phyloP scores from a whole-genome alignment of 225 moss, liverwort and hornwort species.

The Straminergon stramineum region DNA sequence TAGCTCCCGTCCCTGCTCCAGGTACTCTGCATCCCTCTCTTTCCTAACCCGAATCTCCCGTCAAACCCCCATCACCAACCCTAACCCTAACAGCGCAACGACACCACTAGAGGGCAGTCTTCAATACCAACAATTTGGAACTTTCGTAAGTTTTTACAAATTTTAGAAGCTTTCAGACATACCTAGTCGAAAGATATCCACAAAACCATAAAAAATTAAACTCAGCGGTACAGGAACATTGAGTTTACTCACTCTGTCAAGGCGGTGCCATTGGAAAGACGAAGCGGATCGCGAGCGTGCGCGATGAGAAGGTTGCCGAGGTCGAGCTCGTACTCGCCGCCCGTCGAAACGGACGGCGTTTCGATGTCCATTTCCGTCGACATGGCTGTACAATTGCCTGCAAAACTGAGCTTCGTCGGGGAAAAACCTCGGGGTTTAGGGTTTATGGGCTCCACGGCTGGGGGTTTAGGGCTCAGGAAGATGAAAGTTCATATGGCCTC shows the following conservation, averaged over 20 bases:
- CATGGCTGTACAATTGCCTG: not conserved
- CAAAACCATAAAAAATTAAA: too few species aligned
- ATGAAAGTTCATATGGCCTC: not conserved
- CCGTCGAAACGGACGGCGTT: not conserved
- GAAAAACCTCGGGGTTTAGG: not conserved
- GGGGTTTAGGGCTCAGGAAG: not conserved
- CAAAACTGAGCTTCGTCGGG: not conserved
- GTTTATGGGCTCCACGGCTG: not conserved
- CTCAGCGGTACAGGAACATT: not conserved
- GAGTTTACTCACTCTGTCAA: not conserved
- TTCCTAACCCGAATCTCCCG: slow-evolving; percentile 2
- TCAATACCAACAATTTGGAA: not conserved
- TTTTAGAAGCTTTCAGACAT: not conserved
- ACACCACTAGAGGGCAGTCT: not conserved
- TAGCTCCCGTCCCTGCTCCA: slow-evolving; percentile 61
- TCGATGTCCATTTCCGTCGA: slow-evolving; percentile 13
- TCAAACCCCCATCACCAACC: not conserved
- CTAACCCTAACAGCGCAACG: not conserved
- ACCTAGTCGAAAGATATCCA: too few species aligned
- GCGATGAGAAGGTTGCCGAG: slow-evolving; percentile 19
- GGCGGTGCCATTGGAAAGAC: not conserved
- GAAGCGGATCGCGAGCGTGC: slow-evolving; percentile 8
- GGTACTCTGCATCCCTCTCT: slow-evolving; percentile 38
- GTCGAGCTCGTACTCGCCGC: slow-evolving; percentile 5
- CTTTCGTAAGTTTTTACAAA: not conserved